A percentile compares a stretch with the other conserved stretches of the same genome.
These are phyloP conservation scores for Quercus parvula DNA, from an alignment of 306 rosid species.

Conservation along the genomic window DNA sequence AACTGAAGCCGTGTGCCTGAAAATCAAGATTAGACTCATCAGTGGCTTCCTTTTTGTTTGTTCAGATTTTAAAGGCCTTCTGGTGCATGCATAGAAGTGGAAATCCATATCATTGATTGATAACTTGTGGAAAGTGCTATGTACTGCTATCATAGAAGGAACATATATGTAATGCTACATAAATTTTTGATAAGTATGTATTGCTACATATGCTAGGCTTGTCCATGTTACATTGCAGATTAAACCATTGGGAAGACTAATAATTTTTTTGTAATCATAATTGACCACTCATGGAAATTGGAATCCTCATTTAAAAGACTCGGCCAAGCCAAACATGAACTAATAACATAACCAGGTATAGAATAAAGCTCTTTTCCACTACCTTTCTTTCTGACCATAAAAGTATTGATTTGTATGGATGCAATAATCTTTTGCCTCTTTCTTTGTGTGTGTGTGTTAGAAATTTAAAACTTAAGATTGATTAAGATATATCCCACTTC, in stretches of 20 bases:
- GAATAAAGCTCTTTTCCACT: neutral
- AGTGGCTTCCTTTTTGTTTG: neutral
- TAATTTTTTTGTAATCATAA: neutral
- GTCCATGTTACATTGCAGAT: neutral
- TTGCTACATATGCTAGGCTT: neutral
- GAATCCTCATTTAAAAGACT: neutral
- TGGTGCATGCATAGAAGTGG: constrained; percentile 2
- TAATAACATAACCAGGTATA: neutral
- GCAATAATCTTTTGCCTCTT: neutral
- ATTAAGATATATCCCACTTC: neutral
- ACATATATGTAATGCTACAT: no score
- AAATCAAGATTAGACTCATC: constrained; percentile 30
- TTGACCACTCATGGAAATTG: neutral
- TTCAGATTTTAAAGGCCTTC: neutral
- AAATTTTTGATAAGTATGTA: no score
- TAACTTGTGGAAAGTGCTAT: no score
- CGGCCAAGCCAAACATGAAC: neutral
- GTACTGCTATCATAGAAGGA: no score
- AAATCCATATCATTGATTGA: neutral
- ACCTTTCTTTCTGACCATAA: neutral
- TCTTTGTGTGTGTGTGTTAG: neutral
- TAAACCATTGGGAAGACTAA: neutral
- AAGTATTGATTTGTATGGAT: neutral
- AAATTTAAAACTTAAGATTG: neutral
- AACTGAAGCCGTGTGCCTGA: constrained; percentile 93